A percentile compares a stretch with the other conserved stretches of the same genome.
phyloP scores from a whole-genome alignment of 2,329 filamentous ascomycete genomes.

The Fusarium multiceps region DNA sequence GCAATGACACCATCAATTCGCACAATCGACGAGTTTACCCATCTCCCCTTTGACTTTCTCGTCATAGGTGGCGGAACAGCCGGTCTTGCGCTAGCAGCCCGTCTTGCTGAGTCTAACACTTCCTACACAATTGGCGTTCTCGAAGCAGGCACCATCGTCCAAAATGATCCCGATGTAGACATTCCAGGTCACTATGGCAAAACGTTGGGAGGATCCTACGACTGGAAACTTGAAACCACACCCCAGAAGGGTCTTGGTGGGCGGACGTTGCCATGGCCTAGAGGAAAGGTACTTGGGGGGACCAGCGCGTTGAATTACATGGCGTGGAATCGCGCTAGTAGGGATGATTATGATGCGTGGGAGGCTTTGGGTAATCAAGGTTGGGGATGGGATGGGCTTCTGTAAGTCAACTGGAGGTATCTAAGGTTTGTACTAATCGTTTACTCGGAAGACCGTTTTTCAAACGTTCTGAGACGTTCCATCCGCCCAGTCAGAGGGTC shows the following conservation, averaged over 20 bases:
- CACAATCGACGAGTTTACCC: slow-evolving; percentile 40
- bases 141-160: slow-evolving; percentile 48
- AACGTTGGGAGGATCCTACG: slow-evolving; percentile 51
- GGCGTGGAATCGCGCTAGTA: slow-evolving; percentile 62
- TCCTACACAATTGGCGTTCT: slow-evolving; percentile 48
- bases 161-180: slow-evolving; percentile 50
- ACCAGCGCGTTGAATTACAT: slow-evolving; percentile 70
- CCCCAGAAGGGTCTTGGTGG: slow-evolving; percentile 54
- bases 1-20: slow-evolving; percentile 20
- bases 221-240: slow-evolving; percentile 57
- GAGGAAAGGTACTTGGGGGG: slow-evolving; percentile 69
- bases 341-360: slow-evolving; percentile 67
- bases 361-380: slow-evolving; percentile 66
- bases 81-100: slow-evolving; percentile 62
- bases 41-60: slow-evolving; percentile 50
- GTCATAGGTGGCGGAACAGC: slow-evolving; percentile 66
- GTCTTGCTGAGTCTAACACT: slow-evolving; percentile 56
- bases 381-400: slow-evolving; percentile 64
- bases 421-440: too few species aligned
- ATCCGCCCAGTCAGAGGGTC: slow-evolving; percentile 51
- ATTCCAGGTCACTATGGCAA: slow-evolving; percentile 53
- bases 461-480: slow-evolving; percentile 62
- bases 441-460: slow-evolving; percentile 54
- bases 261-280: slow-evolving; percentile 55
- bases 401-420: slow-evolving; percentile 42